A percentile compares a stretch with the other conserved stretches of the same genome.
Evolutionary conservation across 768 basidiomycete species (phyloP).

Genomic region (Pleurotus platypus): DNA sequence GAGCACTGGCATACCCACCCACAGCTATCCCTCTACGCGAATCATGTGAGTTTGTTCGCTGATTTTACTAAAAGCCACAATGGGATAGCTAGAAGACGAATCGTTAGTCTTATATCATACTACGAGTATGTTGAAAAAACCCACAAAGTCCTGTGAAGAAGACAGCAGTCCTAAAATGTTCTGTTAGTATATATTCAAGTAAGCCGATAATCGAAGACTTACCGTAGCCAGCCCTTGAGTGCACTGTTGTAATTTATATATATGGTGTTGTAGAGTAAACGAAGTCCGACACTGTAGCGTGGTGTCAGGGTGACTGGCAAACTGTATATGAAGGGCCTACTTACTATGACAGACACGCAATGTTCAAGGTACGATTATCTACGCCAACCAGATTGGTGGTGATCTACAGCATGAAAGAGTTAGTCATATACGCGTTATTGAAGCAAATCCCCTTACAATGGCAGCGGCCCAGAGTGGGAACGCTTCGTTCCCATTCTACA

Average conservation of each 20-base stretch:
- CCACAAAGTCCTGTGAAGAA: background rate
- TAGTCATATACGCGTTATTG: background rate
- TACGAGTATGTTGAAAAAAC: background rate
- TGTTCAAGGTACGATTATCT: conserved; percentile 26
- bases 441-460: conserved; percentile 15
- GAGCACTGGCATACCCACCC: too few species aligned
- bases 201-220: background rate
- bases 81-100: conserved; percentile 1
- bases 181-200: background rate
- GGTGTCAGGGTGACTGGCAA: background rate
- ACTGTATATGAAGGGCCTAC: background rate
- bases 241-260: conserved; percentile 17
- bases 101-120: background rate
- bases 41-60: too few species aligned
- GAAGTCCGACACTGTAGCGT: conserved; percentile 5
- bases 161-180: background rate
- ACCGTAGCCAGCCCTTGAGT: conserved; percentile 9
- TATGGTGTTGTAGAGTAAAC: conserved; percentile 19
- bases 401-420: conserved; percentile 14
- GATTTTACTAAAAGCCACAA: background rate
- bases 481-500: conserved; percentile 27
- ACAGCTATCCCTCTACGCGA: too few species aligned
- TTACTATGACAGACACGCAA: conserved; percentile 24
- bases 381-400: conserved; percentile 28
- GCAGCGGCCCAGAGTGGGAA: conserved; percentile 32